Evolutionary conservation across 73 alveolate species (phyloP).

Genomic region (Paramecium sonneborni): DNA sequence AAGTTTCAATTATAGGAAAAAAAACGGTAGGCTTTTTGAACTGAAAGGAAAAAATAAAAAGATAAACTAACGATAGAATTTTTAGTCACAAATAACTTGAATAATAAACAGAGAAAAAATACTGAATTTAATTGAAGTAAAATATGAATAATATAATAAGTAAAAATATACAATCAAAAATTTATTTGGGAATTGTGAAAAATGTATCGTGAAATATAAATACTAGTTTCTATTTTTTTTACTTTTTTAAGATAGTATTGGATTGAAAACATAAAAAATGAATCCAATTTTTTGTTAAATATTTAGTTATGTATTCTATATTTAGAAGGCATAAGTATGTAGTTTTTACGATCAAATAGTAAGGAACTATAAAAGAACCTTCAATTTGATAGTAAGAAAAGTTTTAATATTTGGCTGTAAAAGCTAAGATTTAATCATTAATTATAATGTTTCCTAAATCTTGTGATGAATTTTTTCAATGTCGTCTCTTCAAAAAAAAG

Average conservation of each 20-base stretch:
- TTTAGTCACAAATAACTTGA: no score
- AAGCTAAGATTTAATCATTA: constrained; percentile 29
- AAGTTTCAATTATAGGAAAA: background rate
- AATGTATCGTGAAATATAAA: background rate
- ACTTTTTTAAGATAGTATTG: background rate
- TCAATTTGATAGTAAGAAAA: background rate
- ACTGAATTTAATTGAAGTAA: constrained; percentile 20
- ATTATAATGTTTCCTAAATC: constrained; percentile 55
- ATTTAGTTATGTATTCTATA: background rate
- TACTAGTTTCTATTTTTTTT: background rate
- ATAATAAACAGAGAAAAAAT: no score
- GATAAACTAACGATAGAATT: no score
- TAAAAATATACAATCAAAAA: background rate
- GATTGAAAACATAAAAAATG: no score
- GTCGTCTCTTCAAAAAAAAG: constrained; percentile 36
- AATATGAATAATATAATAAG: background rate
- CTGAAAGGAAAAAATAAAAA: no score
- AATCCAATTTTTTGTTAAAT: background rate
- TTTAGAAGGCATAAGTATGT: background rate
- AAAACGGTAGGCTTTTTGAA: background rate
- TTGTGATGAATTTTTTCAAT: constrained; percentile 44
- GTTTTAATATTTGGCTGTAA: background rate
- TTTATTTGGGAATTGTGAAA: background rate
- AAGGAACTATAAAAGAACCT: background rate
- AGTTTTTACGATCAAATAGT: background rate